These are phyloP conservation scores for Metschnikowia arizonensis DNA, from an alignment of 805 yeast species.

Conservation along the genomic window DNA sequence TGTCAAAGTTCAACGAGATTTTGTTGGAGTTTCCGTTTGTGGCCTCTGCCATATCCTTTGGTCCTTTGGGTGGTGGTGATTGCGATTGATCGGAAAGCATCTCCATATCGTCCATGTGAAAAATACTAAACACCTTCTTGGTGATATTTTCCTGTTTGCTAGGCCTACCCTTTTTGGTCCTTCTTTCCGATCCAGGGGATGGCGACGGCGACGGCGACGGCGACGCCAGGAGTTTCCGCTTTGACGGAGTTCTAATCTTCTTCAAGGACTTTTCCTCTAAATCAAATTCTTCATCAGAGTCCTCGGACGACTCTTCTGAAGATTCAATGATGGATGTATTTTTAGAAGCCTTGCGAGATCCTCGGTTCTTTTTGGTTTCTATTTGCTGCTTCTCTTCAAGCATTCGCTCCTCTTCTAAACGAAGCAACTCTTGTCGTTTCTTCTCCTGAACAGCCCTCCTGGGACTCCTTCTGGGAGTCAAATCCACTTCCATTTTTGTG, in stretches of 20 bases:
- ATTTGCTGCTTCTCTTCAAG: neutral
- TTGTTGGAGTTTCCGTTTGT: neutral
- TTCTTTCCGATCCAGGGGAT: slow-evolving; percentile 4
- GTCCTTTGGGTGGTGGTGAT: slow-evolving; percentile 6
- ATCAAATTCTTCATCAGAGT: neutral
- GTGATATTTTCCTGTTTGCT: slow-evolving; percentile 16
- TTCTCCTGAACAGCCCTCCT: slow-evolving; percentile 8
- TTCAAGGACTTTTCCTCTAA: neutral
- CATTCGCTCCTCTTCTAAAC: slow-evolving; percentile 8
- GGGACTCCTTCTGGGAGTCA: slow-evolving; percentile 6
- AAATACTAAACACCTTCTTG: slow-evolving; percentile 30
- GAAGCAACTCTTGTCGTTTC: slow-evolving; percentile 10
- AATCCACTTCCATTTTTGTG: slow-evolving; percentile 4
- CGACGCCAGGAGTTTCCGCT: neutral
- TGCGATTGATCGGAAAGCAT: slow-evolving; percentile 19
- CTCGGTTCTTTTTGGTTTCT: neutral
- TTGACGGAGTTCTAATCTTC: neutral
- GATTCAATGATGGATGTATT: neutral
- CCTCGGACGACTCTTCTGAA: neutral
- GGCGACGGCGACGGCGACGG: no score
- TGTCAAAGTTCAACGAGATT: slow-evolving; percentile 17
- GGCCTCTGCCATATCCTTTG: neutral
- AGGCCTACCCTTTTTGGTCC: slow-evolving; percentile 16
- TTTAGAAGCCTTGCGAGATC: neutral
- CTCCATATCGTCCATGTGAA: slow-evolving; percentile 31